Conservation (phyloP, 257 asterid genomes). For the Scutellaria baicalensis region DNA sequence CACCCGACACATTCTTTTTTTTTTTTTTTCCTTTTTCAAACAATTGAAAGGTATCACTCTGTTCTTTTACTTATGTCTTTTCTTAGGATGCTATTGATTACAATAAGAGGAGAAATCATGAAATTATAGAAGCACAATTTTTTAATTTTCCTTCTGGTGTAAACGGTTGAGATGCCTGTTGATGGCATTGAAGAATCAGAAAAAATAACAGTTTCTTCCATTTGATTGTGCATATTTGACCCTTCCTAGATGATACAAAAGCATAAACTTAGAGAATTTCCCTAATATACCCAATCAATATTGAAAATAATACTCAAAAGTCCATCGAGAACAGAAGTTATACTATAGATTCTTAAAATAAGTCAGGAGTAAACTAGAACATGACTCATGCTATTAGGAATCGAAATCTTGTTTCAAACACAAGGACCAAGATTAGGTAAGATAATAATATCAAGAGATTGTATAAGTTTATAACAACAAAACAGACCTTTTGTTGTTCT, state of each 20-base stretch:
- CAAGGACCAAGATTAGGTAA: neutral
- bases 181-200: neutral
- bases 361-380: neutral
- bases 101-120: neutral
- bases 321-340: neutral
- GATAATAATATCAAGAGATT: neutral
- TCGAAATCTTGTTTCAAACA: neutral
- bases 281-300: neutral
- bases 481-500: constrained; percentile 58
- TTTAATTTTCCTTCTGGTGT: neutral
- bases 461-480: neutral
- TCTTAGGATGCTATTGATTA: neutral
- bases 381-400: neutral
- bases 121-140: neutral
- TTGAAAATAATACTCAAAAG: neutral
- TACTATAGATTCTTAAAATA: neutral
- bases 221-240: neutral
- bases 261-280: neutral
- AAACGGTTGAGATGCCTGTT: neutral
- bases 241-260: neutral
- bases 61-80: neutral
- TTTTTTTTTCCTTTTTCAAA: neutral
- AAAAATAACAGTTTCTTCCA: neutral
- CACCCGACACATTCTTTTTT: neutral
- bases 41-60: neutral